Conservation (phyloP, 495 filamentous ascomycete genomes). For the Pseudotulostoma volvatum region DNA sequence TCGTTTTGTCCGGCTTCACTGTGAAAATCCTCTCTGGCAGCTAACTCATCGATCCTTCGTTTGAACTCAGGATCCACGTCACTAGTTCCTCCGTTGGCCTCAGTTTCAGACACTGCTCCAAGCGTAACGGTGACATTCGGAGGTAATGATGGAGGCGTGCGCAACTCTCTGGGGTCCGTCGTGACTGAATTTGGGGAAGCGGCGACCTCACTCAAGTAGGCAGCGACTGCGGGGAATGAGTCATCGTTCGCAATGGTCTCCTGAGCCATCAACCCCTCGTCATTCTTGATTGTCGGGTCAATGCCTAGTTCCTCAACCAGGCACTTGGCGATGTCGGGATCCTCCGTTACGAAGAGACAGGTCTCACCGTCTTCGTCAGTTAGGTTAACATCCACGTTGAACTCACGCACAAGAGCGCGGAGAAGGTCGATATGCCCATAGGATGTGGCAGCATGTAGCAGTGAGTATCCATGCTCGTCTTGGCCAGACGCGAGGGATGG, state of each 20-base stretch:
- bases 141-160: constrained; percentile 39
- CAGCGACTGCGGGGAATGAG: constrained; percentile 49
- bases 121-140: constrained; percentile 51
- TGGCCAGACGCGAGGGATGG: constrained; percentile 49
- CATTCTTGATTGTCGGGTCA: constrained; percentile 41
- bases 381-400: constrained; percentile 61
- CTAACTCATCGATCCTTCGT: constrained; percentile 59
- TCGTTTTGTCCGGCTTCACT: constrained; percentile 52
- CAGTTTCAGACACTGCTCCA: constrained; percentile 46
- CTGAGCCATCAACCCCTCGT: constrained; percentile 50
- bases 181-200: constrained; percentile 12
- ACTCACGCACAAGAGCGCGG: constrained; percentile 57
- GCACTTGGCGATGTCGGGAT: constrained; percentile 52
- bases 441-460: constrained; percentile 81
- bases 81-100: constrained; percentile 26
- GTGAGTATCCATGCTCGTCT: constrained; percentile 76
- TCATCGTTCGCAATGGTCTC: constrained; percentile 57
- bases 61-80: constrained; percentile 55
- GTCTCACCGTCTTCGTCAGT: constrained; percentile 83
- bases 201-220: constrained; percentile 36
- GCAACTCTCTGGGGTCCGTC: constrained; percentile 4
- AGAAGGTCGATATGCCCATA: constrained; percentile 77
- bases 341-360: constrained; percentile 73
- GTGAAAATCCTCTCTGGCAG: constrained; percentile 54
- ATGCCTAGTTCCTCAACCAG: constrained; percentile 70